A percentile compares a stretch with the other conserved stretches of the same genome.
These are phyloP conservation scores for Fraxinus xanthoxyloides DNA, from an alignment of 305 asterid genomes.

Conservation along the genomic window DNA sequence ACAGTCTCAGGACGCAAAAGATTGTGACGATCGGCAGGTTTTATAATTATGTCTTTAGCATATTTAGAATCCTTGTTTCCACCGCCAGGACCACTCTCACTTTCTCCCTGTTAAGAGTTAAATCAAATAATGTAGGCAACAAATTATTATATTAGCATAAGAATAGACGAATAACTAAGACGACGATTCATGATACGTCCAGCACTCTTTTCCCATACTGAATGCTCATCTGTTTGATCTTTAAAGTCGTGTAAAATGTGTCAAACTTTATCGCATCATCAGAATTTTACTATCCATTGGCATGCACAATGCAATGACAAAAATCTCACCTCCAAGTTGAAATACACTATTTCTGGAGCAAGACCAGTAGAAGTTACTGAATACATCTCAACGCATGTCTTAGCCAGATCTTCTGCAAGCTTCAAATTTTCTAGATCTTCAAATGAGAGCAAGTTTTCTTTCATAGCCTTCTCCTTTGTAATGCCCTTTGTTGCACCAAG, in stretches of 20 bases:
- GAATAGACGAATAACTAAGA: not conserved
- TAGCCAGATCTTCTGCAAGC: constrained; percentile 92
- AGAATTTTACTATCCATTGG: not conserved
- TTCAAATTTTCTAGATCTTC: constrained; percentile 89
- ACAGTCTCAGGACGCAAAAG: constrained; percentile 97
- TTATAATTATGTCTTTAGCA: constrained; percentile 70
- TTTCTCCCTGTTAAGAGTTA: constrained; percentile 49
- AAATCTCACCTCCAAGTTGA: constrained; percentile 62
- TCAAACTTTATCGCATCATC: not conserved
- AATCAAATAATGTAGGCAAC: constrained; percentile 22
- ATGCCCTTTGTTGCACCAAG: constrained; percentile 95
- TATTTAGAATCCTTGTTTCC: constrained; percentile 73
- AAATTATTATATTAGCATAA: constrained; percentile 13
- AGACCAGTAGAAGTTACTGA: constrained; percentile 89
- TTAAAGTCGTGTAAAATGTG: not conserved
- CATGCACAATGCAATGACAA: not conserved
- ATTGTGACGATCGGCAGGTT: constrained; percentile 86
- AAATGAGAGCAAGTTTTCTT: constrained; percentile 64
- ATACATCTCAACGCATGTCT: constrained; percentile 90
- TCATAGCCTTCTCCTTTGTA: constrained; percentile 69
- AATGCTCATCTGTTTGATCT: not conserved
- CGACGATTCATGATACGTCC: not conserved
- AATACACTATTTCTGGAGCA: constrained; percentile 95
- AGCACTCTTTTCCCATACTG: not conserved
- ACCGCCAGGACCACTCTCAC: constrained; percentile 66